These are phyloP conservation scores for Leccinum pachyderme DNA, from an alignment of 1,284 basidiomycete genomes.

Conservation along the genomic window DNA sequence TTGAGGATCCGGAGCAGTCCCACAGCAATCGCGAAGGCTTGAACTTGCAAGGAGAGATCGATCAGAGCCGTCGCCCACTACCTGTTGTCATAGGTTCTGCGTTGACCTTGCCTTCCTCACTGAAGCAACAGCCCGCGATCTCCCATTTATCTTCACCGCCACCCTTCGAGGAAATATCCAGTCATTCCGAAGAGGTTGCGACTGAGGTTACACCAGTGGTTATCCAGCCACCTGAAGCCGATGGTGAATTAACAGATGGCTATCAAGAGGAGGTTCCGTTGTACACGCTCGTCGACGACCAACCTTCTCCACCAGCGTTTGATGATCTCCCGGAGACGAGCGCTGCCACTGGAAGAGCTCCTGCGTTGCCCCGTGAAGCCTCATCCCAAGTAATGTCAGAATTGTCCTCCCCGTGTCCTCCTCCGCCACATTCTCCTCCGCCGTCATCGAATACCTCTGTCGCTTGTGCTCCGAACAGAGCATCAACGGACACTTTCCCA, in stretches of 20 bases:
- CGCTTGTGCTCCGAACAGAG: background rate
- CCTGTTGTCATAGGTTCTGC: background rate
- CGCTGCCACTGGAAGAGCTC: background rate
- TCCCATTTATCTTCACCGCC: conserved; percentile 1
- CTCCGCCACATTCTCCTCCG: background rate
- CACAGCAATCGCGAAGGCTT: background rate
- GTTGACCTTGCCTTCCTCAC: background rate
- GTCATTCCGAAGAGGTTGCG: background rate
- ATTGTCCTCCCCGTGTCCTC: background rate
- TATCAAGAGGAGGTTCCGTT: conserved; percentile 22
- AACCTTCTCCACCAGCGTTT: conserved; percentile 27
- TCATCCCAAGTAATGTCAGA: background rate
- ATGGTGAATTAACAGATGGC: background rate
- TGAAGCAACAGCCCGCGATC: background rate
- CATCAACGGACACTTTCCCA: background rate
- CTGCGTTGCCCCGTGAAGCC: background rate
- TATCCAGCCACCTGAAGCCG: background rate
- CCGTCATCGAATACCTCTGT: background rate
- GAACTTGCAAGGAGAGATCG: background rate
- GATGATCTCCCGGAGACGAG: conserved; percentile 15
- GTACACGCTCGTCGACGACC: conserved; percentile 26
- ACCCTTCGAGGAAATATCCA: conserved; percentile 3
- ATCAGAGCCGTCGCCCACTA: background rate
- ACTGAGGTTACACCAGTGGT: background rate
- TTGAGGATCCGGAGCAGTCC: background rate